Evolutionary conservation across 1,284 basidiomycete genomes (phyloP).

Genomic region (Psilocybe mexicana): DNA sequence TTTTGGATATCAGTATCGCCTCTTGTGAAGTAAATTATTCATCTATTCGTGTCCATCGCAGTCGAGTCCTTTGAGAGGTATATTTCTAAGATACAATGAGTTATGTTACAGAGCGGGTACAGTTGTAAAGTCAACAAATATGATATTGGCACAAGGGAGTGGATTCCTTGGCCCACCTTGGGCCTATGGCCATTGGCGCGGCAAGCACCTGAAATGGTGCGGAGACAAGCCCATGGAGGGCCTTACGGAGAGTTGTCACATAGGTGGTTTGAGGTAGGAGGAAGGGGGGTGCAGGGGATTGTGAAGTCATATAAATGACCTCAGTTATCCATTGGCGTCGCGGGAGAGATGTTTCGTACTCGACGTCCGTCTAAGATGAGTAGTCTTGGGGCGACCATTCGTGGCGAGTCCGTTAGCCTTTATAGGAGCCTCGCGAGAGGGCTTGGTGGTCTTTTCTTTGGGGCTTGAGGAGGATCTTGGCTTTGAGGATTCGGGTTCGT

Average conservation of each 20-base stretch:
- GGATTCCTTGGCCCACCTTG: neutral
- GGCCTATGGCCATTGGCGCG: neutral
- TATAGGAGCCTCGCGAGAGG: constrained; percentile 9
- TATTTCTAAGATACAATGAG: neutral
- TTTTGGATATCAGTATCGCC: constrained; percentile 4
- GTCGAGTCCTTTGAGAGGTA: neutral
- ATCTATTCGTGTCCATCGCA: neutral
- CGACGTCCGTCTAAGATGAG: constrained; percentile 12
- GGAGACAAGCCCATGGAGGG: too few relatives aligned
- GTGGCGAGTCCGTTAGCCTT: constrained; percentile 8
- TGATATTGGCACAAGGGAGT: neutral
- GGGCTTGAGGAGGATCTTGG: constrained; percentile 2
- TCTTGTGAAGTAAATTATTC: neutral
- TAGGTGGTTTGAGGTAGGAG: too few relatives aligned
- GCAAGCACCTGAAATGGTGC: too few relatives aligned
- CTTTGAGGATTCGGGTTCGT: constrained; percentile 9
- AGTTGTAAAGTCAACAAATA: neutral
- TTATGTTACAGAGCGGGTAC: neutral
- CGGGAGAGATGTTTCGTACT: constrained; percentile 12
- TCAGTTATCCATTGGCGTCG: constrained; percentile 19
- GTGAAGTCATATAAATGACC: neutral
- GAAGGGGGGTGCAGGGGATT: neutral
- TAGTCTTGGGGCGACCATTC: constrained; percentile 8
- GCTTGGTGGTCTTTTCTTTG: constrained; percentile 14
- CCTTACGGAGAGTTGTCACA: too few relatives aligned